These are phyloP conservation scores for Ceratobasidium sp. DNA, from an alignment of 1,284 basidiomycete genomes.

Conservation along the genomic window DNA sequence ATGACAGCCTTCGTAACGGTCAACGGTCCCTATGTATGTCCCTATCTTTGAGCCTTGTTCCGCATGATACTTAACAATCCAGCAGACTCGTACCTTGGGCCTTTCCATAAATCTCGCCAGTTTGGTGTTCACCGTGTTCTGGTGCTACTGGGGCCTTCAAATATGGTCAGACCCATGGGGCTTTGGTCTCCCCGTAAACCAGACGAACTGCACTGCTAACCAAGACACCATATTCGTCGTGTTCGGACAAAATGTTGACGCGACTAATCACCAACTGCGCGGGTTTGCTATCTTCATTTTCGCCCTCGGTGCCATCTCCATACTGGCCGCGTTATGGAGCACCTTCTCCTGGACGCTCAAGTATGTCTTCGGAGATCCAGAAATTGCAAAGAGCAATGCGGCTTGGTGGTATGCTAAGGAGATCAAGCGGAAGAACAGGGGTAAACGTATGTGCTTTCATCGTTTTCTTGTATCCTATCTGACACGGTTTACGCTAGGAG, in stretches of 20 bases:
- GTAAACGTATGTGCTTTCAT: background rate
- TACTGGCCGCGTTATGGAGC: background rate
- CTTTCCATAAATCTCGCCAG: conserved; percentile 33
- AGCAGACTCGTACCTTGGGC: conserved; percentile 17
- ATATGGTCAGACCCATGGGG: conserved; percentile 28
- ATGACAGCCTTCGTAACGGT: conserved; percentile 44
- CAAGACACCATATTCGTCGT: conserved; percentile 19
- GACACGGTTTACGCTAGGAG: background rate
- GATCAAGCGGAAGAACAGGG: conserved; percentile 7
- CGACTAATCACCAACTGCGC: conserved; percentile 16
- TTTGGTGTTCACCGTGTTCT: conserved; percentile 36
- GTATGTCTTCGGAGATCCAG: background rate
- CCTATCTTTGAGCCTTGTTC: background rate
- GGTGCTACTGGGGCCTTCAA: conserved; percentile 42
- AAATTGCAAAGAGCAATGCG: conserved; percentile 11
- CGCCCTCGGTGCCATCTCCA: conserved; percentile 23
- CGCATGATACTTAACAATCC: background rate
- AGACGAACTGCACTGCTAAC: background rate
- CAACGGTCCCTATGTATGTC: conserved; percentile 29
- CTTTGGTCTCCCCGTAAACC: conserved; percentile 9
- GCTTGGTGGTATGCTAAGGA: conserved; percentile 22
- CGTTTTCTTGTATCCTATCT: background rate
- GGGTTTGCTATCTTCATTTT: conserved; percentile 40
- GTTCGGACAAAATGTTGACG: conserved; percentile 22
- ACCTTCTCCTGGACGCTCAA: conserved; percentile 5